Base-by-base conservation (phyloP, 2,329 filamentous ascomycete genomes). In the Trichoderma koningii region DNA sequence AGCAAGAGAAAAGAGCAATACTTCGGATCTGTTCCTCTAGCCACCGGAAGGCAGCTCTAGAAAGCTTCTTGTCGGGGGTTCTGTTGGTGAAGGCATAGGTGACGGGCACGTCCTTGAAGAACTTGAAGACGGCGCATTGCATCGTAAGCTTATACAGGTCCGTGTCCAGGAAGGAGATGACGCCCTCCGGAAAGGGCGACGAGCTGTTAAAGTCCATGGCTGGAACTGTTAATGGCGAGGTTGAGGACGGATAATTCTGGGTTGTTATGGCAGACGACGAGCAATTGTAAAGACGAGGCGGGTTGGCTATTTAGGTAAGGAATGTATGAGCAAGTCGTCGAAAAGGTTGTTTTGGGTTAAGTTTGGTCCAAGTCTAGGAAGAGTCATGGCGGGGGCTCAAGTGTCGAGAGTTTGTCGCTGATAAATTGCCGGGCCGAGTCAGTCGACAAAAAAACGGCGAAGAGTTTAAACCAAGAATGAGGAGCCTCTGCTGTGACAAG, bases 141-240 rank as follows among this genome's bases (percentile, higher is more conserved):
- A 99, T 99, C 21, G 95, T 99, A 78, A 99, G 80, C 79, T 99
- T 99, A 85, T 97, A 99, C 67, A 99, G 74, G 70, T 89, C 87
- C 17, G 90, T 94, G 74, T 95, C 91, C 63, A 95, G 82, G 74
- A 95, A 89, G 73, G 91, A 94, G 73, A 88, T 90, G 74, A 94
- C 87, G 59, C 91, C 91, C 78, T 91, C 90, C 5, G 90, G 88
- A 68, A 84, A 88, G 65, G 85, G 85, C 64, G 85, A 86, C 38
- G 85, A 85, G 79, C 83, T 86, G 76, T 88, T 87, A 77, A 89
- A 89, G 69, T 86, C 85, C 86, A 89, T 89, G 68, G 42, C 69
- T 53, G 64, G 34, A 28, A 41, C 30, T 30, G 30, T 23, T 23
- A 41, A 47, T 21, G 6, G 28, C 1, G 7, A 30, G 6, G 5